phyloP scores from a whole-genome alignment of 2,329 filamentous ascomycete genomes.

The Fusarium nodosum region DNA sequence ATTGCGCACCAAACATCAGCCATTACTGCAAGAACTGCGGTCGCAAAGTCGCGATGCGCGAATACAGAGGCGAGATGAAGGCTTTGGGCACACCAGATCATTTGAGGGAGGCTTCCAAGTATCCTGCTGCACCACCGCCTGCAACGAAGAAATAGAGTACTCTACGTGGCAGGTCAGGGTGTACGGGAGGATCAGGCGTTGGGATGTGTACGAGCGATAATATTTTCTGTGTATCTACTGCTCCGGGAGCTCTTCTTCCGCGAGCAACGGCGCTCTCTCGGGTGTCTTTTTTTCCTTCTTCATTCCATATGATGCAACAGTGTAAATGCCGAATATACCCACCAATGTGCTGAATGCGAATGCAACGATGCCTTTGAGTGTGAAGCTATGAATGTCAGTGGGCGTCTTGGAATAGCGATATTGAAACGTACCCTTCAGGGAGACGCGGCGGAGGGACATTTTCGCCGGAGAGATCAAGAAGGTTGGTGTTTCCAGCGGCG shows the following conservation, averaged over 20 bases:
- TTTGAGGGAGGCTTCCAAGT: slow-evolving; percentile 45
- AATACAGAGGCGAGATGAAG: slow-evolving; percentile 35
- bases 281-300: slow-evolving; percentile 34
- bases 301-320: slow-evolving; percentile 75
- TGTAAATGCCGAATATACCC: slow-evolving; percentile 76
- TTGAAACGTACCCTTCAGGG: slow-evolving; percentile 68
- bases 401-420: no score
- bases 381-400: slow-evolving; percentile 65
- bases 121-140: slow-evolving; percentile 24
- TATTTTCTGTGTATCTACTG: slow-evolving; percentile 24
- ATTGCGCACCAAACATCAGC: slow-evolving; percentile 45
- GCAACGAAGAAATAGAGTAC: slow-evolving; percentile 14
- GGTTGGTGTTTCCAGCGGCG: slow-evolving; percentile 79
- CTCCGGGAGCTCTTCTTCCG: slow-evolving; percentile 8
- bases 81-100: slow-evolving; percentile 48
- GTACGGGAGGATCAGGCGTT: slow-evolving; percentile 8
- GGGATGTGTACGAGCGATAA: not conserved
- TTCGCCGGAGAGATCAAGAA: slow-evolving; percentile 73
- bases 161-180: not conserved
- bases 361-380: slow-evolving; percentile 77
- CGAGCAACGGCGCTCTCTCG: slow-evolving; percentile 46
- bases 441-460: slow-evolving; percentile 68
- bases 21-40: slow-evolving; percentile 48
- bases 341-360: slow-evolving; percentile 78
- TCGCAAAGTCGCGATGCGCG: slow-evolving; percentile 45